Evolutionary conservation across 106 monocot genomes (phyloP), one percentile per base, ranked within the genome.

Genomic region (Posidonia australis): DNA sequence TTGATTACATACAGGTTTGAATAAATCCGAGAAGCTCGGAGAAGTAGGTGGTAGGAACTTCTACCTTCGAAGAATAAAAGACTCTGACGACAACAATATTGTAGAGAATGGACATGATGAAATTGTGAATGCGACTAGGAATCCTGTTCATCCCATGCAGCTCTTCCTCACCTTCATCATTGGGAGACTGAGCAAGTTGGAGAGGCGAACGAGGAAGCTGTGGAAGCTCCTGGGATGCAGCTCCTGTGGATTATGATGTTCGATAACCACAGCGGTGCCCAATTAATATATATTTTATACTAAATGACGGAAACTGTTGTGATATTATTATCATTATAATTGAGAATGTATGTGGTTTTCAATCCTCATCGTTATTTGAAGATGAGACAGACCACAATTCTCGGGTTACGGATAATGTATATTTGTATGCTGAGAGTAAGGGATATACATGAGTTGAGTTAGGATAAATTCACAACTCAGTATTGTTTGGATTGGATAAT

Each of bases 31-130:
- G 44, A 92, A 76, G 48, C 87, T 92, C 41, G 84, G 92, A 63
- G 84, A 87, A 19, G 72, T 80, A 0, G 92, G 92, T 18, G 79
- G 92, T 12, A 62, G 87, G 76, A 92, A 70, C 45, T 92, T 92
- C 65, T 92, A 87, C 62, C 79, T 92, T 41, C 71, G 80, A 26
- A 46, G 27, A 21, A 43, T 17, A 17, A 59, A 62, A 12, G 42
- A 54, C 58, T 65, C n/a, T 42, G 32, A 13, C 10, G 20, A 32
- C 41, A 61, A 18, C 44, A 62, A 44, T 51, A 58, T 31, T 53
- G 31, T 18, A 9, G 72, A 70, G 71, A 70, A 10, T 58, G 58
- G 41, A 29, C 60, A 47, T 46, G 12, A 64, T 16, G 63, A 60
- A 44, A 76, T 60, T 44, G 0, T 16, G 20, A 64, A 46, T 24